These are phyloP conservation scores for Rhododendron williamsianum DNA, from an alignment of 148 eudicot genomes.

Conservation along the genomic window DNA sequence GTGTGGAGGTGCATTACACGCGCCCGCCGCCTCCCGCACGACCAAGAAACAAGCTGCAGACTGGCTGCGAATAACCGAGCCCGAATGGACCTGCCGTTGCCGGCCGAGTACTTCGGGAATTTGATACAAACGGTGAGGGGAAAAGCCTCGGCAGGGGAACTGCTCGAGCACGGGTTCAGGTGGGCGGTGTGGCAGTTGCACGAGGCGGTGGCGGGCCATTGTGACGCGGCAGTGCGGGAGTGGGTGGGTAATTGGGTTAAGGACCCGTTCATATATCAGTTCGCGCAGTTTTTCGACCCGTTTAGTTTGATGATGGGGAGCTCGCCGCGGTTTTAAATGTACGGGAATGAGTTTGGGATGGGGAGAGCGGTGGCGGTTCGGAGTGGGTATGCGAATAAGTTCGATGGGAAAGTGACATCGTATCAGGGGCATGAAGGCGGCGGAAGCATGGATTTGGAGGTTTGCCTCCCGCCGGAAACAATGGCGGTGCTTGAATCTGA, in stretches of 20 bases:
- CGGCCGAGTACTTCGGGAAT: slow-evolving; percentile 19
- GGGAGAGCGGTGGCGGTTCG: slow-evolving; percentile 25
- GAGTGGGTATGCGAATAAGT: slow-evolving; percentile 22
- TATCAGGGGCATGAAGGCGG: slow-evolving; percentile 21
- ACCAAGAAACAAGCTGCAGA: slow-evolving; percentile 11
- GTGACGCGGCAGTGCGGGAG: not conserved
- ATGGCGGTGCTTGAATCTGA: slow-evolving; percentile 23
- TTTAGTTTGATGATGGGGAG: slow-evolving; percentile 19
- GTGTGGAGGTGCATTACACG: slow-evolving; percentile 22
- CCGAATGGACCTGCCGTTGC: slow-evolving; percentile 20
- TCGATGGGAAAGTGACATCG: slow-evolving; percentile 23
- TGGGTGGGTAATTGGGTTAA: slow-evolving; percentile 13
- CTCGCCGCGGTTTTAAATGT: slow-evolving; percentile 28
- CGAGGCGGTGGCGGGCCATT: slow-evolving; percentile 9
- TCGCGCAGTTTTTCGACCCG: slow-evolving; percentile 14
- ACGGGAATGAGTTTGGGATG: slow-evolving; percentile 22
- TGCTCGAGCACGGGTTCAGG: not conserved
- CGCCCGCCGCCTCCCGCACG: not conserved
- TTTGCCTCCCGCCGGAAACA: slow-evolving; percentile 13
- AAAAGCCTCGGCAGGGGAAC: not conserved
- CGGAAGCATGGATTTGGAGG: slow-evolving; percentile 27
- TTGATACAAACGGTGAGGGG: slow-evolving; percentile 9
- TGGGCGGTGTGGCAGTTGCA: not conserved
- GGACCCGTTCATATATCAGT: slow-evolving; percentile 9
- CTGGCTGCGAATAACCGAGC: slow-evolving; percentile 15